Percentiles rank a stretch among this genome's conserved stretches.
These are phyloP conservation scores for Silene uniflora DNA, from an alignment of 148 eudicot species.

Conservation along the genomic window DNA sequence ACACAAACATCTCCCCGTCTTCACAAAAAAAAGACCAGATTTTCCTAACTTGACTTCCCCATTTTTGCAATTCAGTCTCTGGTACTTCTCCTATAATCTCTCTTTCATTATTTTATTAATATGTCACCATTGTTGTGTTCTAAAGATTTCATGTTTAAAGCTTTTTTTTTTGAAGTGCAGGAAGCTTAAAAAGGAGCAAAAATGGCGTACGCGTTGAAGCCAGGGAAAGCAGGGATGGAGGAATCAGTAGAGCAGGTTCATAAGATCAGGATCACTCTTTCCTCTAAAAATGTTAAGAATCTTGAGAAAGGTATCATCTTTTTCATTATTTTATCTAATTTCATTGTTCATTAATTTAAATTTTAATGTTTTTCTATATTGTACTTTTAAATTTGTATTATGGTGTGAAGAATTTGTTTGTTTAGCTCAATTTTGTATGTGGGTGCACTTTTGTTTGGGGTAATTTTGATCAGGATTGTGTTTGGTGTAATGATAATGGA, in stretches of 20 bases:
- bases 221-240: conserved; percentile 71
- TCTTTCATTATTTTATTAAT: background rate
- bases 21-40: too few relatives aligned
- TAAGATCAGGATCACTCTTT: conserved; percentile 89
- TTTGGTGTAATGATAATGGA: too few relatives aligned
- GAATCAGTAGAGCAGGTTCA: conserved; percentile 67
- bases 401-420: background rate
- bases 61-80: conserved; percentile 14
- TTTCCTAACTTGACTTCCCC: background rate
- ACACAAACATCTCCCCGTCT: too few relatives aligned
- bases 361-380: too few relatives aligned
- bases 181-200: background rate
- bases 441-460: background rate
- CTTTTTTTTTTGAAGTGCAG: background rate
- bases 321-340: background rate
- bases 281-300: conserved; percentile 86
- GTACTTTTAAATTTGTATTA: too few relatives aligned
- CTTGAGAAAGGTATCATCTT: conserved; percentile 74
- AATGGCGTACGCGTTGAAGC: conserved; percentile 75
- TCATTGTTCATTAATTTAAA: too few relatives aligned
- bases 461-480: background rate
- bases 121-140: background rate
- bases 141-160: background rate
- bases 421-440: background rate
- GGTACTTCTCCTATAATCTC: background rate